Conservation (phyloP, 352 stramenopile species). For the Halophytophthora polymorphica region DNA sequence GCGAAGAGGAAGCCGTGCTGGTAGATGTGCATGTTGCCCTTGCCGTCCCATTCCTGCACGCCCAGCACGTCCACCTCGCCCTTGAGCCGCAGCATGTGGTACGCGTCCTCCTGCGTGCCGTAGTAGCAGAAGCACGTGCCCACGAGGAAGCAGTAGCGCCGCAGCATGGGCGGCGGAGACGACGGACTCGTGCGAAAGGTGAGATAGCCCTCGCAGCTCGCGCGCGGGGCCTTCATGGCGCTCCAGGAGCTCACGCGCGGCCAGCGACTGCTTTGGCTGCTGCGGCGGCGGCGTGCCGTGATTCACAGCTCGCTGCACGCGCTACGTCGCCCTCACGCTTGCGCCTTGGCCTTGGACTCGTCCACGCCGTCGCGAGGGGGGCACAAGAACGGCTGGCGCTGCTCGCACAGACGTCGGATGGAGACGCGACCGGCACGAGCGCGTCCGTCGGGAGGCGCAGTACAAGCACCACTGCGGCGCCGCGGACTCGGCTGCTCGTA, state of each 20-base stretch:
- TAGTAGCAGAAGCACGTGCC: conserved; percentile 88
- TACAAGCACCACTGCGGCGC: no score
- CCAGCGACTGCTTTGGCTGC: conserved; percentile 4
- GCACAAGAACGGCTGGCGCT: background rate
- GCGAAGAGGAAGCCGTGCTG: conserved; percentile 86
- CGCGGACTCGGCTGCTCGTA: no score
- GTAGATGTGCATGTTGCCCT: conserved; percentile 92
- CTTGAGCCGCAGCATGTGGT: conserved; percentile 86
- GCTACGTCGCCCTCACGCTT: no score
- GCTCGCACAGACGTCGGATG: background rate
- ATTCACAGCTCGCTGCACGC: conserved; percentile 7
- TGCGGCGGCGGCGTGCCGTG: conserved; percentile 19
- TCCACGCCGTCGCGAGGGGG: background rate
- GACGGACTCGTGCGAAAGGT: conserved; percentile 85
- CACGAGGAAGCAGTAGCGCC: conserved; percentile 86
- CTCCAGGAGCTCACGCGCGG: conserved; percentile 36
- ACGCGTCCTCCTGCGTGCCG: conserved; percentile 89
- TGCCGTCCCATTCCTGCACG: conserved; percentile 90
- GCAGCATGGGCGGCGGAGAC: conserved; percentile 82
- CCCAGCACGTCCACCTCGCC: conserved; percentile 86
- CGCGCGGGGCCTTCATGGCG: conserved; percentile 77
- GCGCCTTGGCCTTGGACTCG: background rate
- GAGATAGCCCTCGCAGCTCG: conserved; percentile 83
- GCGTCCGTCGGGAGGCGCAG: no score
- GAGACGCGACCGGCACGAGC: no score